These are phyloP conservation scores for Colletotrichum karsti DNA, from an alignment of 2,329 filamentous ascomycete species.

Conservation along the genomic window DNA sequence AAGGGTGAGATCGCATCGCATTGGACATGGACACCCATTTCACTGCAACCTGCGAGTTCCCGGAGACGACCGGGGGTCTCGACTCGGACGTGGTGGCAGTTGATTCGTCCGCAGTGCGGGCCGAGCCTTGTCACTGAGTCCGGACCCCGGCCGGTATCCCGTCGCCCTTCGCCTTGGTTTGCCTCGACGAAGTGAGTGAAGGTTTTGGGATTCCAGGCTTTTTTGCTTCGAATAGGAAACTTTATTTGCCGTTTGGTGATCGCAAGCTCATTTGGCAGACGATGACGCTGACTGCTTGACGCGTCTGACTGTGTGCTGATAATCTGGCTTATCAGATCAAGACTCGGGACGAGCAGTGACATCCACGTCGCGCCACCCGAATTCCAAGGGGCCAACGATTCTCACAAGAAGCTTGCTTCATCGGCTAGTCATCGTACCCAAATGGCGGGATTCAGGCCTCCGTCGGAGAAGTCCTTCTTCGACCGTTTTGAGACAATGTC, in stretches of 20 bases:
- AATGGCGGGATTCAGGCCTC: neutral
- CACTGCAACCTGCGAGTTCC: constrained; percentile 20
- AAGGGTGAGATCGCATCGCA: constrained; percentile 1
- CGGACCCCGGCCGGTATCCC: neutral
- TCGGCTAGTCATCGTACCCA: neutral
- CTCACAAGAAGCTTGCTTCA: neutral
- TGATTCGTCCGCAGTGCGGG: constrained; percentile 22
- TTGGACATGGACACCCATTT: neutral
- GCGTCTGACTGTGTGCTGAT: neutral
- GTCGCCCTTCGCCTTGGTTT: neutral
- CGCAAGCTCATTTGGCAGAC: neutral
- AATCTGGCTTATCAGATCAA: neutral
- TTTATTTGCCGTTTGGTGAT: neutral
- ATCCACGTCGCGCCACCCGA: neutral
- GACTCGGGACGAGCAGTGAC: neutral
- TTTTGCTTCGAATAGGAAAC: neutral
- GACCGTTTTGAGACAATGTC: too few species aligned
- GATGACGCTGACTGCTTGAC: neutral
- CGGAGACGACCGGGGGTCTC: constrained; percentile 4
- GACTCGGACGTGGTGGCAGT: constrained; percentile 20
- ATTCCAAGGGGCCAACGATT: neutral
- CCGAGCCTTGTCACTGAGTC: constrained; percentile 18
- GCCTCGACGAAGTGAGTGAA: neutral
- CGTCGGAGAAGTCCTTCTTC: too few species aligned
- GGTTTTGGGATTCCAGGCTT: neutral